Base-by-base conservation (phyloP, 1,284 basidiomycete species). In the Flammula alnicola region DNA sequence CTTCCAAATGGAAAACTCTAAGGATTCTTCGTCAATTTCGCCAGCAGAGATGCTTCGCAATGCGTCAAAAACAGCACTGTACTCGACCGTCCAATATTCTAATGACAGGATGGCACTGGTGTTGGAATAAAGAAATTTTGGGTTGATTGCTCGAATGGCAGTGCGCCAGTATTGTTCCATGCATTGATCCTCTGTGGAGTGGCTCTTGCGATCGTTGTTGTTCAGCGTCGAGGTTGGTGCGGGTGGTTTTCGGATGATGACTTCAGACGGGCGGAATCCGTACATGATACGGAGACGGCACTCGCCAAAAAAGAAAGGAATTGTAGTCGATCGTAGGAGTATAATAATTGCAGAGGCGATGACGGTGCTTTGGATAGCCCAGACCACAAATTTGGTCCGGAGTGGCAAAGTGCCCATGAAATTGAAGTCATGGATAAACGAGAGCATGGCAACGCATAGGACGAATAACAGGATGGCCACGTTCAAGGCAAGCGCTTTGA, bases 281-380 rank as follows among this genome's bases (percentile, higher is more conserved):
- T 65, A 58, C 12, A 48, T 38, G 7, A 61, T 23, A 6, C 67
- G 63, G 5, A 68, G 50, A 11, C 59, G 62, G 40, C 67, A 68
- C 60, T 69, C 67, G 2, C 64, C 62, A 35, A 64, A 53, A 49
- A 69, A 63, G 57, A 69, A 69, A 4, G 67, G 67, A 25, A 65
- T 23, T 2, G 57, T 51, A 3, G 67, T 68, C 1, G 64, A 64
- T 6, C 61, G 50, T 6, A 65, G 29, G n/a, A 68, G 51, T 29
- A 64, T 52, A 22, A 56, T 12, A 37, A 63, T 57, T 9, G 67
- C 63, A 46, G 57, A 59, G 3, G 49, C 36, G 11, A 68, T 53
- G 39, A 65, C 29, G 26, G 61, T 3, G 42, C 65, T 56, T 39
- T 68, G 63, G 3, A 63, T 63, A 11, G 65, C 14, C 39, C 54